Base-by-base conservation (phyloP, 2,329 filamentous ascomycete genomes). In the Verticillium nubilum region DNA sequence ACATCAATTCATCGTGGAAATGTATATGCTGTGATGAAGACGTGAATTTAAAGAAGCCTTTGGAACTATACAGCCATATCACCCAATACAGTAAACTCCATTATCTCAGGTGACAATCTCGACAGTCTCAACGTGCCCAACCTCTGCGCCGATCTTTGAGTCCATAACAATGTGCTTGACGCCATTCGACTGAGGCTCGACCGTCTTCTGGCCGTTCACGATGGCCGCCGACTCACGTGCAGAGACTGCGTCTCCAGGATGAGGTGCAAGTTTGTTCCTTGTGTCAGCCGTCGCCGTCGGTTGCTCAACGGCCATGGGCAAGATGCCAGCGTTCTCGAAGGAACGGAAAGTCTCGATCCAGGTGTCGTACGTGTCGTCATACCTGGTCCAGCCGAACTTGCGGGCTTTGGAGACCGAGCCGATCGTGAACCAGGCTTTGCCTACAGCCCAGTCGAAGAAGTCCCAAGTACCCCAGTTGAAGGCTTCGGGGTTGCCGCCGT, bases 381-480 rank as follows among this genome's bases (percentile, higher is more conserved):
- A 60, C 13, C 60, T 52, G 19, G 5, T 58, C 60, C 60, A 63
- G 13, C 62, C 62, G 26, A 60, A 63, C 42, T 63, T 62, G 15
- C 62, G 60, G 17, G 62, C 62, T 54, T 62, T 62, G 28, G 53
- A 26, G 3, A 63, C 58, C 1, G 60, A 60, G 15, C 52, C 27
- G 15, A 62, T 59, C 6, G 62, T 59, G 17, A 52, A 26, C 60
- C 62, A 63, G 26, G 55, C 56, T 28, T 62, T 61, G 15, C 62
- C 62, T 13, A 60, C 53, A 5, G 52, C 31, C 62, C 62, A 63
- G 37, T 63, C 58, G 10, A 63, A 47, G 42, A 63, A 59, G 15
- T 60, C 60, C 62, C 62, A 63, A n/a, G 60, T 63, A n/a, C 60
- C 62, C 60, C 60, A 63, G 50, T 58, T 31, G 26, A 63, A 63